Conservation (phyloP, 2,329 filamentous ascomycete genomes). For the Aspergillus puulaauensis region DNA sequence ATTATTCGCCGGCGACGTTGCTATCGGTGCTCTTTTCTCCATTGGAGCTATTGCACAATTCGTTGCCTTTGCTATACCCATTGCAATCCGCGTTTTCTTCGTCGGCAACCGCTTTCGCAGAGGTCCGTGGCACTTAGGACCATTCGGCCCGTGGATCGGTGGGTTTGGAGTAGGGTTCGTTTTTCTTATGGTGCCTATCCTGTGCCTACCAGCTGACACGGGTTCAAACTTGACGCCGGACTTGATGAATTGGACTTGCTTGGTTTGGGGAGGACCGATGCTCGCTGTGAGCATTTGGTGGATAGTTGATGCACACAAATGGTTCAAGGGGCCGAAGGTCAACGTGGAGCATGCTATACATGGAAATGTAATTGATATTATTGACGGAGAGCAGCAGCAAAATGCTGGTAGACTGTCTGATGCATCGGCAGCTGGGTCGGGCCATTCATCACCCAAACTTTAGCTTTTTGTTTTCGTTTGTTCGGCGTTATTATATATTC, state of each 20-base stretch:
- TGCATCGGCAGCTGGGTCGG: conserved; percentile 8
- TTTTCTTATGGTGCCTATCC: conserved; percentile 65
- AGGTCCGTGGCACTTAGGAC: conserved; percentile 69
- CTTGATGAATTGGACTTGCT: conserved; percentile 68
- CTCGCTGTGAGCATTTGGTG: conserved; percentile 61
- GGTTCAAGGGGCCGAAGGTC: conserved; percentile 71
- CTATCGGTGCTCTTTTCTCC: conserved; percentile 67
- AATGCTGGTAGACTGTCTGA: background rate
- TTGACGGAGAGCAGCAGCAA: conserved; percentile 19
- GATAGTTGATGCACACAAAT: conserved; percentile 61
- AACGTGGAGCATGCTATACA: conserved; percentile 58
- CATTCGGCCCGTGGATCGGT: conserved; percentile 58
- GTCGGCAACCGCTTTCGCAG: conserved; percentile 64
- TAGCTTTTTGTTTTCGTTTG: background rate
- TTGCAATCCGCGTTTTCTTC: conserved; percentile 45
- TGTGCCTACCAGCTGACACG: conserved; percentile 62
- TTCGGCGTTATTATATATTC: background rate
- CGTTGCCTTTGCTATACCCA: conserved; percentile 49
- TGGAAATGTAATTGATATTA: conserved; percentile 21
- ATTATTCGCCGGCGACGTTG: conserved; percentile 62
- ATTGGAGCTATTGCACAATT: conserved; percentile 70
- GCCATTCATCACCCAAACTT: background rate
- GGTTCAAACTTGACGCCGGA: conserved; percentile 53
- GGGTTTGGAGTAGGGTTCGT: conserved; percentile 60
- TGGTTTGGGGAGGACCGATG: conserved; percentile 68